A percentile compares a stretch with the other conserved stretches of the same genome.
Conservation (phyloP, 2,329 filamentous ascomycete genomes). For the Polytolypa hystricis region DNA sequence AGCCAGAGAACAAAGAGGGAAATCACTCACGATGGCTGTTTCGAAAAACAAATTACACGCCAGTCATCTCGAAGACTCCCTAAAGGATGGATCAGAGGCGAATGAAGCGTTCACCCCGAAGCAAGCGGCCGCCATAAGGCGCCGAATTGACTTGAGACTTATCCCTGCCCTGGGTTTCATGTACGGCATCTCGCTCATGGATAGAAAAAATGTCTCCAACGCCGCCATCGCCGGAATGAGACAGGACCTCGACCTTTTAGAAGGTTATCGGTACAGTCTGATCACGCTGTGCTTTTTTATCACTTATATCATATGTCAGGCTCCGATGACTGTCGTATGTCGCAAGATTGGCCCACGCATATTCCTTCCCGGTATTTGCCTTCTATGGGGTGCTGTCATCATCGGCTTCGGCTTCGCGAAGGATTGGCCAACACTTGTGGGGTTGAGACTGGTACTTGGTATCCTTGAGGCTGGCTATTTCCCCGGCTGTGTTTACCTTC, state of each 20-base stretch:
- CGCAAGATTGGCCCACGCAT: constrained; percentile 47
- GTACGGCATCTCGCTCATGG: constrained; percentile 65
- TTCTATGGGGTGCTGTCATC: constrained; percentile 14
- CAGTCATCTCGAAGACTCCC: constrained; percentile 7
- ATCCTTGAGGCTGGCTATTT: constrained; percentile 55
- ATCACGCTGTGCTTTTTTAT: constrained; percentile 64
- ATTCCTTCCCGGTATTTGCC: constrained; percentile 19
- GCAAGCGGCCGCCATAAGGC: constrained; percentile 56
- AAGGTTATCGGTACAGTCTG: constrained; percentile 34
- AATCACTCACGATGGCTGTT: no score
- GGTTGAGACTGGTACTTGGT: constrained; percentile 49
- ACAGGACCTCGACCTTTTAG: constrained; percentile 16
- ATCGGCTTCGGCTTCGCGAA: constrained; percentile 50
- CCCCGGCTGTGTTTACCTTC: constrained; percentile 53
- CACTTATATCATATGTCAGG: constrained; percentile 60
- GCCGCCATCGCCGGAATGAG: constrained; percentile 53
- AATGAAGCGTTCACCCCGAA: constrained; percentile 37
- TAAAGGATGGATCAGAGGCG: constrained; percentile 2
- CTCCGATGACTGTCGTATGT: constrained; percentile 57
- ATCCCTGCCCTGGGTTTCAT: constrained; percentile 49
- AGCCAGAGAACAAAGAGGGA: no score
- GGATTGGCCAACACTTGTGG: constrained; percentile 42
- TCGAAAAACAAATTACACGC: no score
- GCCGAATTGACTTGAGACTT: constrained; percentile 53
- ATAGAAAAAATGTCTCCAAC: constrained; percentile 61